Evolutionary conservation across 768 basidiomycete genomes (phyloP).

Genomic region (Suillus subluteus): DNA sequence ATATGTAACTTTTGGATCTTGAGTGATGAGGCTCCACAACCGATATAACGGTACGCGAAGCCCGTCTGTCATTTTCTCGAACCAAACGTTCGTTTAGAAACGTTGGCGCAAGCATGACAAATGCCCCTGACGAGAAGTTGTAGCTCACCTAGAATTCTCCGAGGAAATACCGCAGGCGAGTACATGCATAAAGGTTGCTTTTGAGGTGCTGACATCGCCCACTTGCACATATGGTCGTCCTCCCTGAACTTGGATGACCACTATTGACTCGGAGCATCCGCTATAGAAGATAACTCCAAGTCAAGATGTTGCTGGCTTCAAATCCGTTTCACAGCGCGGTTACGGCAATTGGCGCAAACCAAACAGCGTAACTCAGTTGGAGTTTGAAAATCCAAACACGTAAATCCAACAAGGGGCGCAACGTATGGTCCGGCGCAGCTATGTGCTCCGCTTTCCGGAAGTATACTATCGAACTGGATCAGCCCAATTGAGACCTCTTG

Average conservation of each 20-base stretch:
- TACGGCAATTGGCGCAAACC: not conserved
- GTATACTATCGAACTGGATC: not conserved
- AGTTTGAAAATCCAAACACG: not conserved
- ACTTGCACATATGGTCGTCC: not conserved
- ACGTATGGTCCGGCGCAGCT: not conserved
- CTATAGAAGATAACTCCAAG: not conserved
- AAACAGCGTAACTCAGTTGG: not conserved
- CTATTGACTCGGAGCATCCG: not conserved
- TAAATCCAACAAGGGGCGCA: conserved; percentile 1
- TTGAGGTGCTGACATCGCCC: not conserved
- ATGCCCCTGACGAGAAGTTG: not conserved
- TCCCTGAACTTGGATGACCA: not conserved
- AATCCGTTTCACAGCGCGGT: not conserved
- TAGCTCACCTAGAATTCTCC: not conserved
- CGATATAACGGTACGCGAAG: not conserved
- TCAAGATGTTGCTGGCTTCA: not conserved
- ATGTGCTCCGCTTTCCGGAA: not conserved
- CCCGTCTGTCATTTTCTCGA: not conserved
- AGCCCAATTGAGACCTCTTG: not conserved
- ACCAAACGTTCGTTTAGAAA: not conserved
- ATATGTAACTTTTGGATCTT: not conserved
- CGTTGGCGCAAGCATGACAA: not conserved
- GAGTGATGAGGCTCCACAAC: not conserved
- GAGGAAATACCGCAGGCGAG: not conserved
- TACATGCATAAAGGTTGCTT: not conserved